Evolutionary conservation across 208 protist genomes (phyloP).

Genomic region (Histomonas meleagridis): DNA sequence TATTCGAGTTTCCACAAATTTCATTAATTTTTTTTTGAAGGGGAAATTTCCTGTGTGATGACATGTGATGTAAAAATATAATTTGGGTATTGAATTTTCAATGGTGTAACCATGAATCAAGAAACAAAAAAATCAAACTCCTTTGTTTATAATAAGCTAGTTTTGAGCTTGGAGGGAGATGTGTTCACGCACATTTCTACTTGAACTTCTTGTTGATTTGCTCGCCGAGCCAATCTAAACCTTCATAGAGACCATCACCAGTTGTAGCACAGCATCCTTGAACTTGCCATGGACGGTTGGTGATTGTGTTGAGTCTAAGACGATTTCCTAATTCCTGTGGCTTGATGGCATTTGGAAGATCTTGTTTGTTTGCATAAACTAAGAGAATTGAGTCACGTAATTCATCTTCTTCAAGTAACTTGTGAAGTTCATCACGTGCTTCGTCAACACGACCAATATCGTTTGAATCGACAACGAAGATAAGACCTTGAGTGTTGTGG

Average conservation of each 20-base stretch:
- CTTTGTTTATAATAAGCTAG: too few relatives aligned
- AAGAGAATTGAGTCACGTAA: slow-evolving; percentile 80
- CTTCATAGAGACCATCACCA: slow-evolving; percentile 83
- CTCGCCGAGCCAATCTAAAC: slow-evolving; percentile 75
- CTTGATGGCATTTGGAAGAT: slow-evolving; percentile 88
- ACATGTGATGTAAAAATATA: too few relatives aligned
- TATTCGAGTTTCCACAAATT: too few relatives aligned
- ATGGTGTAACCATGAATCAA: too few relatives aligned
- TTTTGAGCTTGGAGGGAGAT: too few relatives aligned
- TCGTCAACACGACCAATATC: slow-evolving; percentile 71
- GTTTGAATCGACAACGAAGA: slow-evolving; percentile 88
- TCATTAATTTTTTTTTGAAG: too few relatives aligned
- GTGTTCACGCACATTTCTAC: too few relatives aligned
- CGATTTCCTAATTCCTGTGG: slow-evolving; percentile 81
- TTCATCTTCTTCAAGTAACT: slow-evolving; percentile 86
- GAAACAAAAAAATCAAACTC: too few relatives aligned
- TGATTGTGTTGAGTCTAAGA: slow-evolving; percentile 72
- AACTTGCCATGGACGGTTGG: slow-evolving; percentile 77
- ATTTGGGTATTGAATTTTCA: too few relatives aligned
- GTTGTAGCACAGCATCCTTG: slow-evolving; percentile 78
- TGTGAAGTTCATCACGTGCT: slow-evolving; percentile 59
- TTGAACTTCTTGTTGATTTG: slow-evolving; percentile 33
- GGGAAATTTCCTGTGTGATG: too few relatives aligned
- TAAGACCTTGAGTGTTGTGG: slow-evolving; percentile 78
- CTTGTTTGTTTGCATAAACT: slow-evolving; percentile 96